These are phyloP conservation scores for Suillus subalutaceus DNA, from an alignment of 768 basidiomycete species.

Conservation along the genomic window DNA sequence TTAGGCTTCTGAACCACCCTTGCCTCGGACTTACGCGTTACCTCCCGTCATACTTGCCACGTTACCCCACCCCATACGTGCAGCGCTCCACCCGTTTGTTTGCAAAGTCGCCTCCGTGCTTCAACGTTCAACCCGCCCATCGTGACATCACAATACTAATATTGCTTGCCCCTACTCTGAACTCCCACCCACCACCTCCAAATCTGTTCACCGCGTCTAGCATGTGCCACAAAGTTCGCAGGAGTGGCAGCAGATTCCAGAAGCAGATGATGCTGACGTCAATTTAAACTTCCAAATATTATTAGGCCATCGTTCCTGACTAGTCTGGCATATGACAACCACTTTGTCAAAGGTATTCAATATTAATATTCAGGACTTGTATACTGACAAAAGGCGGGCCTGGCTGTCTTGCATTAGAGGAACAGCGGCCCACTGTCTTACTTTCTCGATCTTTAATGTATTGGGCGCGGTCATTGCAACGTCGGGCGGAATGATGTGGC, in stretches of 20 bases:
- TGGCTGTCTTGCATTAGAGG: not conserved
- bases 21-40: not conserved
- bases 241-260: not conserved
- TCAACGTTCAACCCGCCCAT: not conserved
- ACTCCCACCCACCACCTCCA: not conserved
- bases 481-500: not conserved
- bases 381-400: not conserved
- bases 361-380: not conserved
- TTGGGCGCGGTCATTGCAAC: not conserved
- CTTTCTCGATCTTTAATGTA: not conserved
- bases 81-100: not conserved
- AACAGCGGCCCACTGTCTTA: not conserved
- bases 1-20: not conserved
- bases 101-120: not conserved
- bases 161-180: not conserved
- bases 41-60: not conserved
- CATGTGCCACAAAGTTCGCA: not conserved
- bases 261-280: not conserved
- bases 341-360: not conserved
- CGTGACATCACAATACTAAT: not conserved
- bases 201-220: not conserved
- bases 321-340: not conserved
- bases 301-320: constrained; percentile 3
- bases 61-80: not conserved
- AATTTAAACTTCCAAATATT: not conserved